A percentile compares a stretch with the other conserved stretches of the same genome.
Evolutionary conservation across 495 filamentous ascomycete species (phyloP).

Genomic region (Neurospora tetrasperma): DNA sequence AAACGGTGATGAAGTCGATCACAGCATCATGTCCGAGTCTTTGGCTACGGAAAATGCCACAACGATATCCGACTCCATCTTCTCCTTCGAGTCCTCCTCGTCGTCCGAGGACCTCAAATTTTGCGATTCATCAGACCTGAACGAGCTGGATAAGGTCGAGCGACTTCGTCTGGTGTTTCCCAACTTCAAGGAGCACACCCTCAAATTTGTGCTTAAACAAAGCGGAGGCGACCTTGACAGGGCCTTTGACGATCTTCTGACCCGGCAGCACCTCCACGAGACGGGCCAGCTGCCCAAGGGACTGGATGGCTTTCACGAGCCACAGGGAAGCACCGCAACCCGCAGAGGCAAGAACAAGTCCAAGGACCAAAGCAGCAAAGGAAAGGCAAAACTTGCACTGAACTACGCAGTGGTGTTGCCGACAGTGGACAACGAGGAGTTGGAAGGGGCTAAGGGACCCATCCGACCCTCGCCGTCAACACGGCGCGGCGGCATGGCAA

Average conservation of each 20-base stretch:
- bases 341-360: constrained; percentile 35
- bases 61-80: constrained; percentile 19
- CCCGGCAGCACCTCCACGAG: constrained; percentile 59
- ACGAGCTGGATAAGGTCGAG: constrained; percentile 44
- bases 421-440: constrained; percentile 10
- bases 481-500: neutral
- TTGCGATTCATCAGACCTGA: constrained; percentile 35
- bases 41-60: constrained; percentile 14
- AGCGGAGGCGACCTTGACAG: constrained; percentile 49
- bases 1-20: constrained; percentile 5
- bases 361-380: neutral
- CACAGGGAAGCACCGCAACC: constrained; percentile 25
- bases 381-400: constrained; percentile 8
- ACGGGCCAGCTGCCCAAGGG: constrained; percentile 52
- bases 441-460: constrained; percentile 19
- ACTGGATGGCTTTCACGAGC: constrained; percentile 64
- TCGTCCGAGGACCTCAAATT: constrained; percentile 10
- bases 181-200: constrained; percentile 48
- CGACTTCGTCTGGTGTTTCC: constrained; percentile 62
- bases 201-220: constrained; percentile 56
- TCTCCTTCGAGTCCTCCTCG: constrained; percentile 10
- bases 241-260: constrained; percentile 75
- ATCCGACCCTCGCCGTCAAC: neutral
- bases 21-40: constrained; percentile 3
- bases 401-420: constrained; percentile 17